A percentile compares a stretch with the other conserved stretches of the same genome.
phyloP scores from a whole-genome alignment of 768 basidiomycete genomes.

The Rhodotorula toruloides region DNA sequence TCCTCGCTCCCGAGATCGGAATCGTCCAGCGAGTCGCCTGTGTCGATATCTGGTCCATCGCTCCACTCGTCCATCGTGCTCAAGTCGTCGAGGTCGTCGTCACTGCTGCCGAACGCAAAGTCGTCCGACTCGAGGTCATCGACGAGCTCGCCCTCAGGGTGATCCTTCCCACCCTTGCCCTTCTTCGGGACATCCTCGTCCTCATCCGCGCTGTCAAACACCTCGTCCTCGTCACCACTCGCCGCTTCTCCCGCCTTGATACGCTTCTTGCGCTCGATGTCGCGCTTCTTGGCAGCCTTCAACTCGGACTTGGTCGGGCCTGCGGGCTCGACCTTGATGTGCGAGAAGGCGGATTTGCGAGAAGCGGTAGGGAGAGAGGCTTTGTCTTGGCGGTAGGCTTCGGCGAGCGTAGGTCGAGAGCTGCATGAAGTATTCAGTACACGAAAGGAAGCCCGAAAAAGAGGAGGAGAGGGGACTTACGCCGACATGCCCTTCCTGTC shows the following conservation, averaged over 20 bases:
- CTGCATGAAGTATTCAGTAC: slow-evolving; percentile 19
- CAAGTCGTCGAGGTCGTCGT: slow-evolving; percentile 41
- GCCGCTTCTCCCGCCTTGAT: too few relatives aligned
- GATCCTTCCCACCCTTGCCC: slow-evolving; percentile 47
- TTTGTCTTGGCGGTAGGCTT: slow-evolving; percentile 32
- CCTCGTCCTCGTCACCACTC: slow-evolving; percentile 67
- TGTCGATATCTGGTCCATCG: slow-evolving; percentile 21
- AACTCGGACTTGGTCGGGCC: slow-evolving; percentile 31
- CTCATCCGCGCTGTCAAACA: slow-evolving; percentile 55
- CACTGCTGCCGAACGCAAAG: slow-evolving; percentile 54
- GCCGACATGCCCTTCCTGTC: slow-evolving; percentile 75
- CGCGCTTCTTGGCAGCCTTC: slow-evolving; percentile 32
- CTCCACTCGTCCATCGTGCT: slow-evolving; percentile 36
- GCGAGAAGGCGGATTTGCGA: slow-evolving; percentile 7
- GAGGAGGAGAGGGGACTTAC: slow-evolving; percentile 50
- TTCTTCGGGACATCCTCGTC: slow-evolving; percentile 55
- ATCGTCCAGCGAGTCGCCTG: slow-evolving; percentile 21
- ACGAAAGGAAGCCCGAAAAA: neutral
- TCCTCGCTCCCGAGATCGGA: slow-evolving; percentile 27
- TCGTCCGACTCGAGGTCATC: slow-evolving; percentile 63
- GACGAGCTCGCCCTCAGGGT: slow-evolving; percentile 58
- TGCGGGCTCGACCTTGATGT: slow-evolving; percentile 27
- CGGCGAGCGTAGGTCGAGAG: slow-evolving; percentile 30
- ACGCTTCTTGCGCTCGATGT: slow-evolving; percentile 22
- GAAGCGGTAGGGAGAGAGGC: slow-evolving; percentile 7